Base-by-base conservation (phyloP, 129 eudicot genomes). In the Apium graveolens region DNA sequence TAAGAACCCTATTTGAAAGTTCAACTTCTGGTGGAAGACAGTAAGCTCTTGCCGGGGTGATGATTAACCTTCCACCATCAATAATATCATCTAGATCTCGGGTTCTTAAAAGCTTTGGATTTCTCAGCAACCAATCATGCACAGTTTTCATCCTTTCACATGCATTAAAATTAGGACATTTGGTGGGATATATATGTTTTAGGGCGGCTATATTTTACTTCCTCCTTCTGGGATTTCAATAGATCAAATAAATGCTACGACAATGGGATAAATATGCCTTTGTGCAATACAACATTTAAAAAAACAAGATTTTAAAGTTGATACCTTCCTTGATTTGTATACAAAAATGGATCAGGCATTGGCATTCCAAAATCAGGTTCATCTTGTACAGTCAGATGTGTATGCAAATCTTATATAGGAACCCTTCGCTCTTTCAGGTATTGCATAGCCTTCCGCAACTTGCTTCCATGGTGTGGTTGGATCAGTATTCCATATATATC, bases 11-110 rank as follows among this genome's bases (percentile, higher is more conserved):
- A 69, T 88, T 88, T 0, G 92, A 88, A 14, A 88, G 86, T 45
- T 88, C 92, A n/a, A 79, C 83, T 62, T 78, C 87, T 17, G 92
- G 92, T 21, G 89, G 89, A 79, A 88, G 85, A 78, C 91, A 85
- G 43, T 85, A 85, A 5, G 89, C 91, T 85, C 75, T 88, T 13
- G 92, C 41, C 4, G 92, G 92, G 21, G 92, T 86, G 65, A 88
- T 86, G n/a, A 88, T 57, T 78, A 88, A 38, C 39, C 89, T 79
- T 57, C 92, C 78, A 24, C 86, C 86, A 73, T 88, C 87, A 45
- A 86, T 83, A 46, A 79, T 44, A 44, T 86, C 89, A 74, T 78
- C 82, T 82, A 85, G 76, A 75, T 81, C 43, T 62, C 48, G 46
- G 20, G 86, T 75, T 10, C 78, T 76, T 9, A 83, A 70, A 70